A percentile compares a stretch with the other conserved stretches of the same genome.
phyloP scores from a whole-genome alignment of 2,329 filamentous ascomycete genomes.

The Trichophyton schoenleinii region DNA sequence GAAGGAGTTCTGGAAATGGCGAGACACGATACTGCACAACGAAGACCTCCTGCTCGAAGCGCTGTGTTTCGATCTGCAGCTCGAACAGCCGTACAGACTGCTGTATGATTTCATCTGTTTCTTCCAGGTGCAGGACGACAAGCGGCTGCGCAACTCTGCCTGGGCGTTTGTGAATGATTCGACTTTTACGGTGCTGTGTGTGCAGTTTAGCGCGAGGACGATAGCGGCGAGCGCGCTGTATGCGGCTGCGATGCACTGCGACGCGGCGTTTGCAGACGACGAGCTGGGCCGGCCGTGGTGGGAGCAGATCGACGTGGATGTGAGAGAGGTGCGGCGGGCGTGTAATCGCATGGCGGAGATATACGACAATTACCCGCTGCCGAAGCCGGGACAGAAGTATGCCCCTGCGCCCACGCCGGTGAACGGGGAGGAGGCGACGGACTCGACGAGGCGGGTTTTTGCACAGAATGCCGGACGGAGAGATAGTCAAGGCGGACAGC shows the following conservation, averaged over 20 bases:
- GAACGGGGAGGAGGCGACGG: conserved; percentile 21
- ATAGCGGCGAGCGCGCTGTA: conserved; percentile 80
- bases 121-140: conserved; percentile 64
- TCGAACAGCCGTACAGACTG: conserved; percentile 75
- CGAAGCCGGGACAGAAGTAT: conserved; percentile 34
- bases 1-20: conserved; percentile 97
- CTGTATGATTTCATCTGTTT: conserved; percentile 69
- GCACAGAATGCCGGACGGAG: not conserved
- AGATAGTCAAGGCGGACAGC: conserved; percentile 6
- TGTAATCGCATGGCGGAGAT: conserved; percentile 60
- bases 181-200: conserved; percentile 68
- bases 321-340: conserved; percentile 57
- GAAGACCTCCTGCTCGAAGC: conserved; percentile 87
- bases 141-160: conserved; percentile 66
- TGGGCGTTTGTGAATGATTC: conserved; percentile 94
- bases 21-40: conserved; percentile 81
- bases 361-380: conserved; percentile 34
- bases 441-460: conserved; percentile 23
- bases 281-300: conserved; percentile 73
- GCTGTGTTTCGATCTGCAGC: conserved; percentile 83
- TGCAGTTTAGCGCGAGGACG: conserved; percentile 65
- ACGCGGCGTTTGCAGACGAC: conserved; percentile 61
- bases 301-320: conserved; percentile 59
- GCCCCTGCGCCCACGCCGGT: conserved; percentile 26
- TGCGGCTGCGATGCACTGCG: conserved; percentile 65